A percentile compares a stretch with the other conserved stretches of the same genome.
Evolutionary conservation across 2,329 filamentous ascomycete species (phyloP).

Genomic region (Albophoma yamanashiensis): DNA sequence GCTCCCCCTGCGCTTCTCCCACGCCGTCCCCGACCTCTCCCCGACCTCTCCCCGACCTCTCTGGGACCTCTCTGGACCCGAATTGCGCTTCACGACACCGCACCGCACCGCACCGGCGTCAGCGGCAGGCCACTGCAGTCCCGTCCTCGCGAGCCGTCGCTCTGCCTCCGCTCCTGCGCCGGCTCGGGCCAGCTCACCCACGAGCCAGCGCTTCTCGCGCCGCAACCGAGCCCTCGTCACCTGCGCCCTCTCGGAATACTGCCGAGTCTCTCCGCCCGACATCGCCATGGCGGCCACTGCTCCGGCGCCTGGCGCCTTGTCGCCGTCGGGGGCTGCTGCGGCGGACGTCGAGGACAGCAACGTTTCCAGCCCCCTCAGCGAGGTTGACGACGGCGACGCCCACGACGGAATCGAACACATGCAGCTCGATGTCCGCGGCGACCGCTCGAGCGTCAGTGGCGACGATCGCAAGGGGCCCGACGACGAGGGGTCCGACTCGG

Average conservation of each 20-base stretch:
- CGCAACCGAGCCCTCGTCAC: conserved; percentile 1
- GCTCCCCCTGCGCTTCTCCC: neutral
- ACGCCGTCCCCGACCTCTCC: neutral
- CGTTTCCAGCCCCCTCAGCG: conserved; percentile 84
- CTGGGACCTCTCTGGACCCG: neutral
- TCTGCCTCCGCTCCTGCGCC: neutral
- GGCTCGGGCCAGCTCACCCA: neutral
- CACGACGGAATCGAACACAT: conserved; percentile 58
- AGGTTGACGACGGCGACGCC: conserved; percentile 71
- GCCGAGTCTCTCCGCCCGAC: conserved; percentile 6
- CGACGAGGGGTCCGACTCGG: conserved; percentile 30
- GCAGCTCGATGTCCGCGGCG: conserved; percentile 28
- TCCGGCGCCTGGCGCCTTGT: conserved; percentile 37
- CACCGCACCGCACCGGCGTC: neutral
- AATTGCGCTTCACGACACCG: neutral
- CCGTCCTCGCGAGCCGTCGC: neutral
- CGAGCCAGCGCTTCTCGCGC: neutral
- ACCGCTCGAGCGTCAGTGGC: conserved; percentile 16
- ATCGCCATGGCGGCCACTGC: conserved; percentile 41
- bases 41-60: too few relatives aligned
- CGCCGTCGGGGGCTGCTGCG: conserved; percentile 24
- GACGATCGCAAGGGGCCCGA: conserved; percentile 13
- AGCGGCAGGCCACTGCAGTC: neutral
- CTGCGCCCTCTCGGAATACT: neutral
- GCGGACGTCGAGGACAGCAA: conserved; percentile 54